Evolutionary conservation across 768 basidiomycete species (phyloP).

Genomic region (Pisolithus marmoratus): DNA sequence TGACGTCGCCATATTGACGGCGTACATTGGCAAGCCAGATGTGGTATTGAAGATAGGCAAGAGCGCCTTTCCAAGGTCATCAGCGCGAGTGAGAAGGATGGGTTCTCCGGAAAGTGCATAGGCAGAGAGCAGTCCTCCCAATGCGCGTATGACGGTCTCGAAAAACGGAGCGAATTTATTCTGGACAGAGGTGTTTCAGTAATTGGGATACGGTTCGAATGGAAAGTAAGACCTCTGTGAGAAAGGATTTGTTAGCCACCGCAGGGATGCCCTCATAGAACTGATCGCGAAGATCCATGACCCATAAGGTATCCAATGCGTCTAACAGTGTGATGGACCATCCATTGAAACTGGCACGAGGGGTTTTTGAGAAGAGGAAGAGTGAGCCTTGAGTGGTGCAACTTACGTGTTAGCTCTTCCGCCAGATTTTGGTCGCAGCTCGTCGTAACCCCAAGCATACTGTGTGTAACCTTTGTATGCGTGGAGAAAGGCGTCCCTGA

Average conservation of each 20-base stretch:
- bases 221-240: conserved; percentile 15
- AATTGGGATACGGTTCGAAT: not conserved
- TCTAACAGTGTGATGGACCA: conserved; percentile 71
- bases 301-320: conserved; percentile 73
- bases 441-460: conserved; percentile 49
- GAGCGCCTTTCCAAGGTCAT: conserved; percentile 55
- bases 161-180: conserved; percentile 47
- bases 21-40: conserved; percentile 46
- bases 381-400: not conserved
- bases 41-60: conserved; percentile 36
- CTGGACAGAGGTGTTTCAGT: conserved; percentile 13
- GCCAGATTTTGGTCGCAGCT: conserved; percentile 43
- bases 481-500: conserved; percentile 50
- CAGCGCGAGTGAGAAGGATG: conserved; percentile 54
- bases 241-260: conserved; percentile 42
- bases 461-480: conserved; percentile 49
- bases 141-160: conserved; percentile 72
- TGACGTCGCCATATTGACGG: conserved; percentile 41
- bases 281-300: conserved; percentile 71
- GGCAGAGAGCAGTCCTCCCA: conserved; percentile 74
- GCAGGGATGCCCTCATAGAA: conserved; percentile 53
- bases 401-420: conserved; percentile 44
- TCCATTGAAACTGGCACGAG: conserved; percentile 36
- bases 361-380: not conserved
- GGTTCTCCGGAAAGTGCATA: conserved; percentile 66